Evolutionary conservation across 1,284 basidiomycete species (phyloP).

Genomic region (Apiotrichum sp.): DNA sequence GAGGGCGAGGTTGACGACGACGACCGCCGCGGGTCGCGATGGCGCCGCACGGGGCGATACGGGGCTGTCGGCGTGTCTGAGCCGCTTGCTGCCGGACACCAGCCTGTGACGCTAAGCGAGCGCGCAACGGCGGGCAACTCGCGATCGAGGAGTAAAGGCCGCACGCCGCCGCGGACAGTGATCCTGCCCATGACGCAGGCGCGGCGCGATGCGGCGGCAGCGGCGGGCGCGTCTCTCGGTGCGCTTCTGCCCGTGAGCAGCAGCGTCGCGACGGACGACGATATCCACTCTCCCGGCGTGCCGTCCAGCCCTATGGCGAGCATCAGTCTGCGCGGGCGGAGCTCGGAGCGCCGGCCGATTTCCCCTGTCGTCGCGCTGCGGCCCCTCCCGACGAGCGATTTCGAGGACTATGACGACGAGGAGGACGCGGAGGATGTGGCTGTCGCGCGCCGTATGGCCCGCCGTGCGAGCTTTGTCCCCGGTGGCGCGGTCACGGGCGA

Average conservation of each 20-base stretch:
- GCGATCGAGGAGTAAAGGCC: slow-evolving; percentile 29
- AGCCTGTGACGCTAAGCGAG: neutral
- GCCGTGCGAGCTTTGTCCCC: slow-evolving; percentile 2
- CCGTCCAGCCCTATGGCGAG: neutral
- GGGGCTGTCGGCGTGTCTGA: neutral
- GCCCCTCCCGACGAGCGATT: neutral
- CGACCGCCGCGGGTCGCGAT: neutral
- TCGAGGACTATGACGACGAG: slow-evolving; percentile 9
- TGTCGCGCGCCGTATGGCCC: neutral
- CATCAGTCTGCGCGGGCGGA: slow-evolving; percentile 7
- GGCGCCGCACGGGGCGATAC: neutral
- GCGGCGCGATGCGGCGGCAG: slow-evolving; percentile 10
- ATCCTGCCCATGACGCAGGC: slow-evolving; percentile 14
- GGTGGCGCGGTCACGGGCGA: neutral
- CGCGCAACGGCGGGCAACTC: slow-evolving; percentile 21
- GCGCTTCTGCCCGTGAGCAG: slow-evolving; percentile 5
- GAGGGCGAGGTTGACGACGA: neutral
- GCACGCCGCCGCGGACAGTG: slow-evolving; percentile 31
- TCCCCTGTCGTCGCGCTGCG: slow-evolving; percentile 11
- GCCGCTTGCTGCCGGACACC: neutral
- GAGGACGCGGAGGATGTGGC: slow-evolving; percentile 4
- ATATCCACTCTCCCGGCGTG: neutral
- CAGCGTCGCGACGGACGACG: slow-evolving; percentile 9
- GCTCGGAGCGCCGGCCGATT: slow-evolving; percentile 11
- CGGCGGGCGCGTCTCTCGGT: slow-evolving; percentile 9